Evolutionary conservation across 495 filamentous ascomycete species (phyloP), one percentile per base, ranked within the genome.

Genomic region (Aspergillus asperescens): DNA sequence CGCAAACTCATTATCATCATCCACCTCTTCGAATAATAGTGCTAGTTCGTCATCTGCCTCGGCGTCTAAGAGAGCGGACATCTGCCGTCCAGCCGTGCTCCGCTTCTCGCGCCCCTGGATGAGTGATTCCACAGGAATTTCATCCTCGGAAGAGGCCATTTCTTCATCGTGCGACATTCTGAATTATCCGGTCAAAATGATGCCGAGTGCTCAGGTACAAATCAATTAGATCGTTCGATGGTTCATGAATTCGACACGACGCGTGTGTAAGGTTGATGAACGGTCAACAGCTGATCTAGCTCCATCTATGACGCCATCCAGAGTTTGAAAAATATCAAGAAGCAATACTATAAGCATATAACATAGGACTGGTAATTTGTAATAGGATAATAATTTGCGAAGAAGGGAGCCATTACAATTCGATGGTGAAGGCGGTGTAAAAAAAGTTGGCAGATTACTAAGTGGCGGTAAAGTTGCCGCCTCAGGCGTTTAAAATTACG

Each of bases 11-110:
- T 83, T 84, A 57, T 95, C 90, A 49, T 94, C 83, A 54, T 92
- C 90, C 50, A 90, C 85, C 68, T 93, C 88, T 54, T 86, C 82
- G 55, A 93, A 94, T 5, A 95, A 77, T 7, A 90, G 80, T 43
- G 90, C 84, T 27, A 89, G 77, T 44, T 90, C 87, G 40, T 89
- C 84, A 45, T 86, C 85, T 48, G 84, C 84, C 60, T 86, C 86
- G 55, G 83, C 85, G 19, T 85, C 84, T 39, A 96, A 73, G 55
- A 96, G 82, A 24, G 81, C 80, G 27, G 85, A 84, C 77, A 96
- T 84, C 56, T 89, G 81, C 55, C 85, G 90, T 41, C 92, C 92
- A 16, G 92, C 92, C 0, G 89, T 96, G 27, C 83, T 84, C 63
- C 92, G 88, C 66, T 85, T 88, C 48, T 79, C 79, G 57, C 92